These are phyloP conservation scores for Anisogramma anomala DNA, from an alignment of 2,329 filamentous ascomycete species.

Conservation along the genomic window DNA sequence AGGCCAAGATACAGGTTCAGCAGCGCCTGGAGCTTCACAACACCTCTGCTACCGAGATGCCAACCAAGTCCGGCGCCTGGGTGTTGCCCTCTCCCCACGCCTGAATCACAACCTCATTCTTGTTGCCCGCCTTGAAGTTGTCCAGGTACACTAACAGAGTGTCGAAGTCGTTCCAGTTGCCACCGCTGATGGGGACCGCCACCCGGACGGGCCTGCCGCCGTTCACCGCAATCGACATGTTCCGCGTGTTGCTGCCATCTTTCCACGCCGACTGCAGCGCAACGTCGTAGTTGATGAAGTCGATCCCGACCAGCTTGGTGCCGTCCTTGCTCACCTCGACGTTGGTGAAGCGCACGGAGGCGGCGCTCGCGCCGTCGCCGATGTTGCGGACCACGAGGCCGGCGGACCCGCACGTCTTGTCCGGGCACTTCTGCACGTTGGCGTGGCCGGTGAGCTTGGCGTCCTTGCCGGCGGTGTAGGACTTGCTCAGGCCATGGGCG, in stretches of 20 bases:
- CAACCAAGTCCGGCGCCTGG: constrained; percentile 32
- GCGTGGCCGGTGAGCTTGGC: constrained; percentile 28
- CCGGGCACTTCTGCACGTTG: constrained; percentile 23
- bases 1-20: no score
- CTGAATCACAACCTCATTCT: constrained; percentile 27
- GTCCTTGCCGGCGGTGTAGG: constrained; percentile 25
- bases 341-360: constrained; percentile 24
- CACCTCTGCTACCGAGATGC: constrained; percentile 26
- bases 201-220: constrained; percentile 24
- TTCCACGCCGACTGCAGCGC: constrained; percentile 30
- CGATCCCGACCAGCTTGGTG: constrained; percentile 34
- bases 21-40: background rate
- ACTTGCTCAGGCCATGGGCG: no score
- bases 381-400: constrained; percentile 32
- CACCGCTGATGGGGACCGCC: constrained; percentile 38
- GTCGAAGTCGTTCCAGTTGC: constrained; percentile 39
- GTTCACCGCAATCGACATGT: constrained; percentile 39
- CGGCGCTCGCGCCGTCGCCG: constrained; percentile 20
- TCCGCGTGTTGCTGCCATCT: constrained; percentile 35
- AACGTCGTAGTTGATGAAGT: constrained; percentile 43
- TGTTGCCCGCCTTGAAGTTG: constrained; percentile 31
- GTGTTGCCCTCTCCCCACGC: constrained; percentile 14
- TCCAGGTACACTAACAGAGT: constrained; percentile 32
- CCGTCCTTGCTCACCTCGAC: constrained; percentile 23
- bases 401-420: constrained; percentile 30